Evolutionary conservation across 495 filamentous ascomycete species (phyloP).

Genomic region (Viridothelium virens): DNA sequence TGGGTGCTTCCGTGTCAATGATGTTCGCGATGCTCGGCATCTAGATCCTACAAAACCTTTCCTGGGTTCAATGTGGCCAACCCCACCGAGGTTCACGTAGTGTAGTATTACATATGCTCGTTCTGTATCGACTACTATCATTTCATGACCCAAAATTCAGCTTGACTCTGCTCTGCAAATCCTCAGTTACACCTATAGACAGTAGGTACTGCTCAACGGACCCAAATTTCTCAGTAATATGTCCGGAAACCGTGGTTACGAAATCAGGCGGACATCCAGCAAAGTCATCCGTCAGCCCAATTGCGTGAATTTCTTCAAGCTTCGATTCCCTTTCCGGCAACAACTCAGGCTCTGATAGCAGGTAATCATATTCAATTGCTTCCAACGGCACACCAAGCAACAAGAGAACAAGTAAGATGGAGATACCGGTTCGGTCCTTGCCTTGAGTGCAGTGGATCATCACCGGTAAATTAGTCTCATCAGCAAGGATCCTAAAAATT

Average conservation of each 20-base stretch:
- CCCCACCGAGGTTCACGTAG: too few species aligned
- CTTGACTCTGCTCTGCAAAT: conserved; percentile 26
- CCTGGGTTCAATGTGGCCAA: too few species aligned
- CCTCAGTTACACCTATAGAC: conserved; percentile 46
- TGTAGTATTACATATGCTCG: too few species aligned
- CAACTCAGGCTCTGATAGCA: conserved; percentile 52
- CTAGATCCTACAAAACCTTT: too few species aligned
- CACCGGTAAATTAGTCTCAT: conserved; percentile 47
- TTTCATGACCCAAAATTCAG: conserved; percentile 1
- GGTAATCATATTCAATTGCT: conserved; percentile 60
- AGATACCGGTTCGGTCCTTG: conserved; percentile 75
- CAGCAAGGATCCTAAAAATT: conserved; percentile 46
- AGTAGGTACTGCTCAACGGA: conserved; percentile 55
- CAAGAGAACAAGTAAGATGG: conserved; percentile 57
- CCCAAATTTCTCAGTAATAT: conserved; percentile 51
- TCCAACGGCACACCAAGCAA: conserved; percentile 47
- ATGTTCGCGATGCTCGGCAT: too few species aligned
- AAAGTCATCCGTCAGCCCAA: conserved; percentile 65
- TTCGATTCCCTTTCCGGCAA: conserved; percentile 52
- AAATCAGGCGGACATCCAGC: conserved; percentile 53
- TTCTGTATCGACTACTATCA: too few species aligned
- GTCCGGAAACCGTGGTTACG: conserved; percentile 41
- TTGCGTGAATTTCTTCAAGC: conserved; percentile 56
- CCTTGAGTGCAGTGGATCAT: conserved; percentile 81
- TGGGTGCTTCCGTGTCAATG: too few species aligned